phyloP scores from a whole-genome alignment of 2,329 filamentous ascomycete genomes.

The Zymoseptoria passerinii region DNA sequence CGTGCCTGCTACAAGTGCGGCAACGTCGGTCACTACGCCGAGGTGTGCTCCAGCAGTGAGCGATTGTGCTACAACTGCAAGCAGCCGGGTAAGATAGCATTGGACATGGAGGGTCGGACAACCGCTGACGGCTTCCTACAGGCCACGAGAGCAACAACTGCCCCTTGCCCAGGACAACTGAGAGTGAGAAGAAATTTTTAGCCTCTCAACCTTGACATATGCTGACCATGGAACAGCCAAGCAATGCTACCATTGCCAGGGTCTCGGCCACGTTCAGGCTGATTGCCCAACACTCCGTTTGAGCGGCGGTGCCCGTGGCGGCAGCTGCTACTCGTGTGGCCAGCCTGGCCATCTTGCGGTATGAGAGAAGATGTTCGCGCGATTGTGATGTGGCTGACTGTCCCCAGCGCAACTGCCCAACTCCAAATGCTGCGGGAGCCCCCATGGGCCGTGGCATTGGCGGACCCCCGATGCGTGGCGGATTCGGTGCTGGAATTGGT shows the following conservation, averaged over 20 bases:
- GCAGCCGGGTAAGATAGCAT: slow-evolving; percentile 56
- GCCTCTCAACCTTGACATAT: background rate
- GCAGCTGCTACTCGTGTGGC: slow-evolving; percentile 94
- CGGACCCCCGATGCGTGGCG: slow-evolving; percentile 56
- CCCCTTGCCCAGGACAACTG: slow-evolving; percentile 90
- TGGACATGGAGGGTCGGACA: slow-evolving; percentile 16
- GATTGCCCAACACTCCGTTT: slow-evolving; percentile 95
- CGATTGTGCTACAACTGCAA: slow-evolving; percentile 99
- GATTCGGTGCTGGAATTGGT: slow-evolving; percentile 51
- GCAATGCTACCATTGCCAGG: slow-evolving; percentile 99
- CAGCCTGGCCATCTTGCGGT: slow-evolving; percentile 87
- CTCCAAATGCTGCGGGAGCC: slow-evolving; percentile 51
- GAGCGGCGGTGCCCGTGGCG: slow-evolving; percentile 69
- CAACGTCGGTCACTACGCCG: slow-evolving; percentile 50
- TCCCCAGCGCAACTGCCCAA: slow-evolving; percentile 69
- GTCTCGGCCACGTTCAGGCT: slow-evolving; percentile 93
- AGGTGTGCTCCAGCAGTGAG: slow-evolving; percentile 96
- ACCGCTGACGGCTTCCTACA: slow-evolving; percentile 29
- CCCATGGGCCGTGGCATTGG: slow-evolving; percentile 54
- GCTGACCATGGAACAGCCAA: slow-evolving; percentile 54
- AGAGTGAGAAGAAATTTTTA: slow-evolving; percentile 49
- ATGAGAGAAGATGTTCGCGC: slow-evolving; percentile 29
- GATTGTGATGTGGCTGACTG: slow-evolving; percentile 7
- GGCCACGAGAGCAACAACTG: slow-evolving; percentile 97
- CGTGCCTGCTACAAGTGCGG: slow-evolving; percentile 48